These are phyloP conservation scores for Mucor velutinosus DNA, from an alignment of 371 early-diverging fungal species.

Conservation along the genomic window DNA sequence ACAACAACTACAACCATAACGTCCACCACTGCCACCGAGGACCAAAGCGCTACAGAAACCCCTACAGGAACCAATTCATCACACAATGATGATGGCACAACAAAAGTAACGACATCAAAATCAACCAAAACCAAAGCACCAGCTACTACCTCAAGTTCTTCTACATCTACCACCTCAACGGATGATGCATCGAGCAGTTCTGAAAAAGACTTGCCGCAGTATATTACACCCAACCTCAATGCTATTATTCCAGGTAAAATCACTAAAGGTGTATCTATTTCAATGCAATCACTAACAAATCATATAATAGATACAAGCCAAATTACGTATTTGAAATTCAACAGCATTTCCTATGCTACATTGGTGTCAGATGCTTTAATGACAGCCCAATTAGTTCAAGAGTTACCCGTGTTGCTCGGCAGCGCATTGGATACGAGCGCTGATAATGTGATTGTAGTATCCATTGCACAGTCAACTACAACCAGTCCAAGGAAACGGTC, in stretches of 20 bases:
- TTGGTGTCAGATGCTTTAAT: constrained; percentile 41
- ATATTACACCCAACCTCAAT: constrained; percentile 46
- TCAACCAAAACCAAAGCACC: neutral
- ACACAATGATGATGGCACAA: neutral
- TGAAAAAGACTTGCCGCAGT: constrained; percentile 26
- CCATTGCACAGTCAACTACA: constrained; percentile 24
- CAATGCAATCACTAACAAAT: neutral
- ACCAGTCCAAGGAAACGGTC: constrained; percentile 10
- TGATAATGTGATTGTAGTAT: constrained; percentile 45
- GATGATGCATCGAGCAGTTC: neutral
- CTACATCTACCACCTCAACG: neutral
- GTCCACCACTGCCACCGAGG: neutral
- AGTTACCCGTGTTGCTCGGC: constrained; percentile 33
- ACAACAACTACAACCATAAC: neutral
- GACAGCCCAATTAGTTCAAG: constrained; percentile 48
- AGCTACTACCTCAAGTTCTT: neutral
- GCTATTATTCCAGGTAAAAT: constrained; percentile 33
- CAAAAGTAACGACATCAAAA: neutral
- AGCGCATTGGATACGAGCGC: constrained; percentile 24
- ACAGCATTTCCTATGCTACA: constrained; percentile 35
- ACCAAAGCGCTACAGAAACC: neutral
- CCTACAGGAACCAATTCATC: neutral
- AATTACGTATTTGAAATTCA: constrained; percentile 37
- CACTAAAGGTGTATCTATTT: neutral
- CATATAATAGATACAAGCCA: constrained; percentile 23